Conservation (phyloP, 768 basidiomycete species). For the Suillus variegatus region DNA sequence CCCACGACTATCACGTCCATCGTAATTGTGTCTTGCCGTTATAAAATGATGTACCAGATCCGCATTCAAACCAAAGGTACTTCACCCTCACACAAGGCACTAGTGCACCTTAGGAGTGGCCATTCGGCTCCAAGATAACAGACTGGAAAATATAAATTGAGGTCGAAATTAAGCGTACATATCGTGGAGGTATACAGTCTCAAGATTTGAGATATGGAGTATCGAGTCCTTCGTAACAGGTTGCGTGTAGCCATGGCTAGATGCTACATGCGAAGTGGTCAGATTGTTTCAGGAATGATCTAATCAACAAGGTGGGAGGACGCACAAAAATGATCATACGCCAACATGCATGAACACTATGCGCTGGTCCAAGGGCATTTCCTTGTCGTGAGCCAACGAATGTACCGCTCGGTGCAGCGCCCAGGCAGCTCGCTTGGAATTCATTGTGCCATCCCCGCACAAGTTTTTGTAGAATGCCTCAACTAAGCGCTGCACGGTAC, state of each 20-base stretch:
- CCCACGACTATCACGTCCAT: not conserved
- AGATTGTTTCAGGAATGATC: not conserved
- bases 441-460: slow-evolving; percentile 1
- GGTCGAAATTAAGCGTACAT: not conserved
- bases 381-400: not conserved
- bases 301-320: too few relatives aligned
- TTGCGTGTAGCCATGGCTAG: not conserved
- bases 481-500: not conserved
- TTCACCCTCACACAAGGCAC: not conserved
- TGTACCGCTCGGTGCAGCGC: slow-evolving; percentile 2
- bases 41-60: not conserved
- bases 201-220: too few relatives aligned
- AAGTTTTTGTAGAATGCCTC: slow-evolving; percentile 5
- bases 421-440: slow-evolving; percentile 4
- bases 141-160: not conserved
- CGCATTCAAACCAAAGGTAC: not conserved
- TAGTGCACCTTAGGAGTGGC: not conserved
- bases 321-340: not conserved
- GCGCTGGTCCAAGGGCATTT: slow-evolving; percentile 4
- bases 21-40: not conserved
- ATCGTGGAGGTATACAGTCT: not conserved
- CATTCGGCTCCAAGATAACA: not conserved
- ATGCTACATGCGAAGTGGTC: not conserved
- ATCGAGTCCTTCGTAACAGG: too few relatives aligned
- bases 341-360: slow-evolving; percentile 12